Percentiles rank a stretch among this genome's conserved stretches.
Conservation (phyloP, 2,329 filamentous ascomycete genomes). For the Ramularia collo-cygni region DNA sequence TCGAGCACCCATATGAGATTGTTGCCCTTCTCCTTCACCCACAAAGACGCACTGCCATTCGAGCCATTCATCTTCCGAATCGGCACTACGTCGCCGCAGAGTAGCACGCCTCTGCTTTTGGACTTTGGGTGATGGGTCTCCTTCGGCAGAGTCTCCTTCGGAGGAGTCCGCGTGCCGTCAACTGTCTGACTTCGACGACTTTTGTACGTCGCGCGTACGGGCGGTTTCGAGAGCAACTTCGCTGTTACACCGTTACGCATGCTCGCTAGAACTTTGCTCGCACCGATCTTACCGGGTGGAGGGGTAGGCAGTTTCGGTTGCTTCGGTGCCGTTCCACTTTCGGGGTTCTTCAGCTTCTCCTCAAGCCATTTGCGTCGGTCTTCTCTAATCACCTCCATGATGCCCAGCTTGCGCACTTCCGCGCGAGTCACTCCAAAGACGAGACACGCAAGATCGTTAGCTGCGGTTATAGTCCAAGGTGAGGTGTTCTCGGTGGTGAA, state of each 20-base stretch:
- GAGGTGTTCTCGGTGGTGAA: constrained; percentile 89
- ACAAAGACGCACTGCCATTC: constrained; percentile 86
- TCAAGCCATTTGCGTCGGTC: constrained; percentile 86
- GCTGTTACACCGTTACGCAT: constrained; percentile 83
- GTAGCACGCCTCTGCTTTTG: constrained; percentile 78
- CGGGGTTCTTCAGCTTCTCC: constrained; percentile 66
- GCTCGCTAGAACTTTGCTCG: constrained; percentile 43
- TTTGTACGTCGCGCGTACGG: constrained; percentile 48
- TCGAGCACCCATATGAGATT: constrained; percentile 97
- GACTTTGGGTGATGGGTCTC: constrained; percentile 56
- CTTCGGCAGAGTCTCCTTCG: constrained; percentile 35
- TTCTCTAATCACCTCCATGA: constrained; percentile 87
- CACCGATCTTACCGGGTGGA: constrained; percentile 29
- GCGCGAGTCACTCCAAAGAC: constrained; percentile 99
- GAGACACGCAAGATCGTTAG: constrained; percentile 91
- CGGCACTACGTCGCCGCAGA: constrained; percentile 96
- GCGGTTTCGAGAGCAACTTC: constrained; percentile 75
- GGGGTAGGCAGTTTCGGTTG: constrained; percentile 16
- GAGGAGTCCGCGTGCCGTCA: constrained; percentile 48
- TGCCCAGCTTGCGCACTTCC: constrained; percentile 89
- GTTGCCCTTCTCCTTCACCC: constrained; percentile 95
- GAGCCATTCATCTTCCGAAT: constrained; percentile 93
- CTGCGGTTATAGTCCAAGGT: constrained; percentile 92
- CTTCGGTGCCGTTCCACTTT: constrained; percentile 30
- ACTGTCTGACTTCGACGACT: constrained; percentile 58